Base-by-base conservation (phyloP, 2,329 filamentous ascomycete genomes). In the Aphanocladium album region DNA sequence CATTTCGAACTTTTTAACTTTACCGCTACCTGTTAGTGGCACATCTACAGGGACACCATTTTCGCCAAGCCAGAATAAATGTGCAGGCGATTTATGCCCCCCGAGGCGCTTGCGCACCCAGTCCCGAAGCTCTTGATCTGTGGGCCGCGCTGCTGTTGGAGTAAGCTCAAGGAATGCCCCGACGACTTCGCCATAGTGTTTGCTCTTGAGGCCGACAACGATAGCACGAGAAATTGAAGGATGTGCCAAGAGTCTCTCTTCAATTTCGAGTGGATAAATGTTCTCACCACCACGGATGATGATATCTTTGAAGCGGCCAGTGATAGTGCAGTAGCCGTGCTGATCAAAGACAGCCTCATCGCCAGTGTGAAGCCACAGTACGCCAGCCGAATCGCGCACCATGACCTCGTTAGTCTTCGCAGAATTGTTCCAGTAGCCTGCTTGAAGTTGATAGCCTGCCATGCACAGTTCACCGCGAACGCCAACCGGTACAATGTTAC, bases 231-330 rank as follows among this genome's bases (percentile, higher is more conserved):
- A 71, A 30, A 91, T 80, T 2, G 79, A 75, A 0, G 85, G 80
- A 71, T 91, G 89, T 1, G 80, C 79, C 50, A 86, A 76, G n/a
- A 91, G 79, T 2, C 88, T 81, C 71, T 90, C 87, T 72, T 91
- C 89, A 62, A 91, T 90, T 70, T 91, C 88, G 23, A 90, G 80
- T 1, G 89, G 89, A 68, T 90, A 89, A 70, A 81, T 83, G 72
- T 91, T 91, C 72, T 90, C 88, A 52, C 88, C 88, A 59, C 88
- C 89, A 67, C 89, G 79, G 62, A 91, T 91, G 61, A 91, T 90
- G 39, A 91, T 90, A 62, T 92, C 89, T 75, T 91, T 91, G 74
- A 90, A 90, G 21, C 89, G 79, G 0, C 89, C 89, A 0, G 89
- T 91, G 65, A 92, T 91, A 7, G 78, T 80, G 65, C 88, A 90